A percentile compares a stretch with the other conserved stretches of the same genome.
Evolutionary conservation across 352 stramenopile species (phyloP).

Genomic region (Pythium vanterpoolii): DNA sequence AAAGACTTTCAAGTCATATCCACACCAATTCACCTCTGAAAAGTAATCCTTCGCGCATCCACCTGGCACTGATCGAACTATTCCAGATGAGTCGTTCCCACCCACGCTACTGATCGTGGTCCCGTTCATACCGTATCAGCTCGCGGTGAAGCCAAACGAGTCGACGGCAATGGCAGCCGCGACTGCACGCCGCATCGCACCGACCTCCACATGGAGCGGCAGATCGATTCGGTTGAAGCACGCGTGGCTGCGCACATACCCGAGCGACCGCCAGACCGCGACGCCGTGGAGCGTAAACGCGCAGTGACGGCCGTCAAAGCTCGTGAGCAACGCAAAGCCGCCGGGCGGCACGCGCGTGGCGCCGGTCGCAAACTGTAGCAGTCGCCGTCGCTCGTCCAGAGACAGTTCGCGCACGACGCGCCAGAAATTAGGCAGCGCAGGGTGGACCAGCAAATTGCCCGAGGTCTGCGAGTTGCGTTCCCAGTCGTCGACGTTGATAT

Average conservation of each 20-base stretch:
- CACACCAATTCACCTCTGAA: not conserved
- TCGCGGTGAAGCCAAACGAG: not conserved
- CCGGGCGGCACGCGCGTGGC: slow-evolving; percentile 14
- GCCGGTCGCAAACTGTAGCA: slow-evolving; percentile 39
- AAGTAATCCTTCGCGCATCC: not conserved
- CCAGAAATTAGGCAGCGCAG: slow-evolving; percentile 23
- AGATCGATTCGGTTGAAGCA: slow-evolving; percentile 89
- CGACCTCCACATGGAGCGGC: slow-evolving; percentile 28
- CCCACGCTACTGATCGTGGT: not conserved
- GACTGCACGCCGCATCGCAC: slow-evolving; percentile 11
- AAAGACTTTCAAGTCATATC: not conserved
- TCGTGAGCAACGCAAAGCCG: slow-evolving; percentile 22
- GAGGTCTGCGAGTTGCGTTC: slow-evolving; percentile 54
- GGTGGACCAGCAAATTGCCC: slow-evolving; percentile 8
- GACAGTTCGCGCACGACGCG: slow-evolving; percentile 54
- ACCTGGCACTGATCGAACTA: not conserved
- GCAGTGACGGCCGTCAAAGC: slow-evolving; percentile 22
- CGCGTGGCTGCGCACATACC: slow-evolving; percentile 33
- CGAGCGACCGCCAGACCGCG: not conserved
- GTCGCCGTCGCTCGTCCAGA: slow-evolving; percentile 23
- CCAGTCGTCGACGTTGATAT: slow-evolving; percentile 93
- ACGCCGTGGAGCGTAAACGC: slow-evolving; percentile 30
- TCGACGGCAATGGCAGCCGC: slow-evolving; percentile 15
- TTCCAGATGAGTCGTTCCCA: not conserved
- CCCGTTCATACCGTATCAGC: not conserved